phyloP scores from a whole-genome alignment of 768 basidiomycete genomes.

The Pisolithus microcarpus region DNA sequence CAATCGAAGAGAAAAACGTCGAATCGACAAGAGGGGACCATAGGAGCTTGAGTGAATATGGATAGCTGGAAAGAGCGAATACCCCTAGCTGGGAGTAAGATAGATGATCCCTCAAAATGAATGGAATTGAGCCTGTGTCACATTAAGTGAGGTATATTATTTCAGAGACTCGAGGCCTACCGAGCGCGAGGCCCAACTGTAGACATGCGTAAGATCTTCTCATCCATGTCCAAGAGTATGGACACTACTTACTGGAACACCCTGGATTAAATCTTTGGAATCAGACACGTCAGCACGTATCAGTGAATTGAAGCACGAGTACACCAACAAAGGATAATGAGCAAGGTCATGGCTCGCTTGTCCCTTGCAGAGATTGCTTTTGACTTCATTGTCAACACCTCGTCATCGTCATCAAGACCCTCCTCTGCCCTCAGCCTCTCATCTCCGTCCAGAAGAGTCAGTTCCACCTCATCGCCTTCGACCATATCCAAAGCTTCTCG shows the following conservation, averaged over 20 bases:
- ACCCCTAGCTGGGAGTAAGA: constrained; percentile 96
- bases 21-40: constrained; percentile 99
- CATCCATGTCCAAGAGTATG: constrained; percentile 3
- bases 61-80: constrained; percentile 88
- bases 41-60: constrained; percentile 92
- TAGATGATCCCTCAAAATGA: constrained; percentile 89
- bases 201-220: neutral
- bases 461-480: constrained; percentile 50
- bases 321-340: constrained; percentile 81
- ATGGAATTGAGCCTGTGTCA: constrained; percentile 81
- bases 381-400: constrained; percentile 28
- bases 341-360: constrained; percentile 73
- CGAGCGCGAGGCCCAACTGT: constrained; percentile 84
- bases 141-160: constrained; percentile 2
- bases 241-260: constrained; percentile 67
- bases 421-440: constrained; percentile 42
- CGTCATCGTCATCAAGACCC: constrained; percentile 33
- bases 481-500: constrained; percentile 20
- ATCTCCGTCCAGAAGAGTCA: constrained; percentile 53
- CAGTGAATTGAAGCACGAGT: constrained; percentile 2
- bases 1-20: constrained; percentile 69
- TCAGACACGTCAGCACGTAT: constrained; percentile 10
- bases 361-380: constrained; percentile 67
- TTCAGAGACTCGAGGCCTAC: constrained; percentile 30
- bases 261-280: constrained; percentile 67